Evolutionary conservation across 2,329 filamentous ascomycete species (phyloP).

Genomic region (Sarocladium oryzae): DNA sequence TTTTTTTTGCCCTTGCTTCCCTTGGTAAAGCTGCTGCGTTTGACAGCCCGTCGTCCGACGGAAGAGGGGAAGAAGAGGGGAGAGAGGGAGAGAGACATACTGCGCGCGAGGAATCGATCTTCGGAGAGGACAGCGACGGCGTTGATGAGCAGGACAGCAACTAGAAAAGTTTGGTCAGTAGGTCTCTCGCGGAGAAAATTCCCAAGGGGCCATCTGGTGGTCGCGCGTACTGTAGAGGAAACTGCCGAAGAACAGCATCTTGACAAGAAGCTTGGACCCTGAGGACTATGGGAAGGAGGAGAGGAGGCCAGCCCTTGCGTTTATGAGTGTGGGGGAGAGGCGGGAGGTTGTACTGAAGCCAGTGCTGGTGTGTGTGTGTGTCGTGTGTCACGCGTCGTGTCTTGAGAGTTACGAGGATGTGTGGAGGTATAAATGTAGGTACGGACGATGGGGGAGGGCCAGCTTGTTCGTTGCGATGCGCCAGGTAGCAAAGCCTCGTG

Average conservation of each 20-base stretch:
- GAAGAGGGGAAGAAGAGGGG: neutral
- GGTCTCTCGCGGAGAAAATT: too few relatives aligned
- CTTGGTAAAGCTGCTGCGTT: too few relatives aligned
- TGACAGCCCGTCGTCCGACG: too few relatives aligned
- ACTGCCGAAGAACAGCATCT: conserved; percentile 64
- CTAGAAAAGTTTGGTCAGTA: conserved; percentile 66
- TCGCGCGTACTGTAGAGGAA: conserved; percentile 66
- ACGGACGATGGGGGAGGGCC: neutral
- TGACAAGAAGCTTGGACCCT: conserved; percentile 13
- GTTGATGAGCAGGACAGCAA: conserved; percentile 83
- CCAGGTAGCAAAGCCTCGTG: neutral
- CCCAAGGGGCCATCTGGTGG: conserved; percentile 8
- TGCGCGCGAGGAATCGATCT: conserved; percentile 81
- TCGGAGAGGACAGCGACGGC: conserved; percentile 90
- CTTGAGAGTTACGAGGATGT: too few relatives aligned
- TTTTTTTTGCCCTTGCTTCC: neutral
- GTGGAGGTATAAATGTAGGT: neutral
- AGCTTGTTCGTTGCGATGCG: neutral
- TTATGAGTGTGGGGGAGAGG: neutral
- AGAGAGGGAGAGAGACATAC: conserved; percentile 20
- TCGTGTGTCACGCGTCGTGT: too few relatives aligned
- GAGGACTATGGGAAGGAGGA: too few relatives aligned
- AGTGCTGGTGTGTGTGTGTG: too few relatives aligned
- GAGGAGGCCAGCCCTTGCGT: too few relatives aligned
- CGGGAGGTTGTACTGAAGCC: too few relatives aligned